Percentiles rank a stretch among this genome's conserved stretches.
Evolutionary conservation across 2,329 filamentous ascomycete species (phyloP).

Genomic region (Curvularia verruculosa): DNA sequence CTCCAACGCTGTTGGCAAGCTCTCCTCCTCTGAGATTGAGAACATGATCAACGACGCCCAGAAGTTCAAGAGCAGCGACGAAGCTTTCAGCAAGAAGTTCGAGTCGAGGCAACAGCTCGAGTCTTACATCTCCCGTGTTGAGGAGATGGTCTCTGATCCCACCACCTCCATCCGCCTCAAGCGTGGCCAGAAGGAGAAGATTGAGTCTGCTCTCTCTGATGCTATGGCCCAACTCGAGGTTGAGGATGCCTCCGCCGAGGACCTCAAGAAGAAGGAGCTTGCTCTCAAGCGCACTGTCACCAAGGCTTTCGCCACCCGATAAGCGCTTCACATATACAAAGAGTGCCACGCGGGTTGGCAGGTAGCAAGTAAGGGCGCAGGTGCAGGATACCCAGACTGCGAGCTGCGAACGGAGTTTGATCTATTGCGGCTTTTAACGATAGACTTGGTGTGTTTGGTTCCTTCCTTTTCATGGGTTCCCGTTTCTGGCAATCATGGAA

Average conservation of each 20-base stretch:
- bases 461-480: conserved; percentile 34
- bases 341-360: conserved; percentile 15
- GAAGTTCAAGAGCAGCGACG: conserved; percentile 98
- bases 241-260: conserved; percentile 87
- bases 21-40: conserved; percentile 92
- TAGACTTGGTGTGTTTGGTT: conserved; percentile 45
- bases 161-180: conserved; percentile 96
- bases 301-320: conserved; percentile 95
- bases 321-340: conserved; percentile 47
- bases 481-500: conserved; percentile 34
- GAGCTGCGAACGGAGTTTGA: conserved; percentile 38
- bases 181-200: conserved; percentile 99
- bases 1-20: conserved; percentile 98
- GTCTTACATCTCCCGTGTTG: conserved; percentile 97
- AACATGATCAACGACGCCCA: conserved; percentile 96
- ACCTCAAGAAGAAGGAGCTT: conserved; percentile 99
- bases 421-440: conserved; percentile 44
- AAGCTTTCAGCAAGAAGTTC: conserved; percentile 99
- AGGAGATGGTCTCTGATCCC: conserved; percentile 98
- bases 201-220: conserved; percentile 94
- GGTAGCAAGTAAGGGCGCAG: conserved; percentile 31
- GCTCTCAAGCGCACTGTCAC: conserved; percentile 97
- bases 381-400: conserved; percentile 41
- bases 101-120: conserved; percentile 99
- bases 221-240: conserved; percentile 98